Percentiles rank a stretch among this genome's conserved stretches.
These are phyloP conservation scores for Trichoderma koningii DNA, from an alignment of 2,329 filamentous ascomycete genomes.

Conservation along the genomic window DNA sequence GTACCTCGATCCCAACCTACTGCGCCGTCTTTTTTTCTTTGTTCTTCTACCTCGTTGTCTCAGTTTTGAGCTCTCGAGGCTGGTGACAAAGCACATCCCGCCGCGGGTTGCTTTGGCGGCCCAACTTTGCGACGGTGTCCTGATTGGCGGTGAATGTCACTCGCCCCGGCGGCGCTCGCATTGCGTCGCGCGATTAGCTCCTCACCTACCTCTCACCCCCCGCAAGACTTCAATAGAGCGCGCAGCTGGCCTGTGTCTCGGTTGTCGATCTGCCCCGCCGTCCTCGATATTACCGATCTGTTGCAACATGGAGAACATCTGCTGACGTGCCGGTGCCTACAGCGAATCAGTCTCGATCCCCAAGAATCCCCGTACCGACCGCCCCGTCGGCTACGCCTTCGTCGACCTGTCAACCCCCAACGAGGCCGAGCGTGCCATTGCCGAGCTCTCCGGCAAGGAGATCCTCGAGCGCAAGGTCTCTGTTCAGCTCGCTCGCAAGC, in stretches of 20 bases:
- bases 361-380: slow-evolving; percentile 98
- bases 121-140: slow-evolving; percentile 23
- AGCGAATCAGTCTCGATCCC: slow-evolving; percentile 99
- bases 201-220: neutral
- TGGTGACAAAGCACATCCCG: slow-evolving; percentile 8
- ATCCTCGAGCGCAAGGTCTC: slow-evolving; percentile 99
- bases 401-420: slow-evolving; percentile 93
- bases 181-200: slow-evolving; percentile 18
- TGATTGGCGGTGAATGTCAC: slow-evolving; percentile 27
- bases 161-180: slow-evolving; percentile 8
- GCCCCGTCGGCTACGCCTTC: slow-evolving; percentile 97
- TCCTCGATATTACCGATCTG: neutral
- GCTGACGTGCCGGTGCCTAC: slow-evolving; percentile 37
- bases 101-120: neutral
- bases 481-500: slow-evolving; percentile 97
- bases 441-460: slow-evolving; percentile 94
- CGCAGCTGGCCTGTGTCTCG: neutral
- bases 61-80: neutral
- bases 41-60: neutral
- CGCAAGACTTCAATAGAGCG: neutral
- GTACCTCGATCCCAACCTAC: neutral
- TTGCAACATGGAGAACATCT: neutral
- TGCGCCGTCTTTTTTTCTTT: neutral
- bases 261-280: neutral
- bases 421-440: slow-evolving; percentile 94